phyloP scores from a whole-genome alignment of 371 early-diverging fungal genomes.

The Apophysomyces elegans region DNA sequence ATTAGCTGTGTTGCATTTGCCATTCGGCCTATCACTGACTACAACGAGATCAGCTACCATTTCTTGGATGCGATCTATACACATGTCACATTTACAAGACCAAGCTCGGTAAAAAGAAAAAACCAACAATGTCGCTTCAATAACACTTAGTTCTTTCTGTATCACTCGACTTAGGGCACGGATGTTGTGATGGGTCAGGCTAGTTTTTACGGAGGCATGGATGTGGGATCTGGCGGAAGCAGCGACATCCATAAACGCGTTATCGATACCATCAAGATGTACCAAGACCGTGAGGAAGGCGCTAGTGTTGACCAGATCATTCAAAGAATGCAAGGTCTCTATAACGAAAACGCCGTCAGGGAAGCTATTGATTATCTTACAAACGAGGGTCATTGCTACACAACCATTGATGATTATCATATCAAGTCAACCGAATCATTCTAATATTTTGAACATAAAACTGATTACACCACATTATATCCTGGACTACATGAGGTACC shows the following conservation, averaged over 20 bases:
- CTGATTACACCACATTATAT: too few relatives aligned
- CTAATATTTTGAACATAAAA: not conserved
- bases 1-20: constrained; percentile 50
- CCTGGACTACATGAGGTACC: too few relatives aligned
- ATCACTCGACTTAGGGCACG: not conserved
- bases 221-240: constrained; percentile 6
- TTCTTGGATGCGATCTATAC: constrained; percentile 64
- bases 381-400: constrained; percentile 69
- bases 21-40: constrained; percentile 65
- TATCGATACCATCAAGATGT: constrained; percentile 30
- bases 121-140: not conserved
- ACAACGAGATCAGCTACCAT: constrained; percentile 81
- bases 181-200: constrained; percentile 8
- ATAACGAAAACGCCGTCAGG: constrained; percentile 44
- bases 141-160: not conserved
- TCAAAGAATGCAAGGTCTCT: constrained; percentile 38
- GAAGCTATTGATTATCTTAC: constrained; percentile 54
- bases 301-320: constrained; percentile 41
- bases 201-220: not conserved
- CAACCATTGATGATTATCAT: constrained; percentile 68
- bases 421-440: constrained; percentile 50
- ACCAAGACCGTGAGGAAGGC: constrained; percentile 30
- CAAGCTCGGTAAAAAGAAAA: constrained; percentile 15
- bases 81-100: constrained; percentile 60
- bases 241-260: constrained; percentile 21